Base-by-base conservation (phyloP, 2,329 filamentous ascomycete species). In the Ophiobolus disseminans region DNA sequence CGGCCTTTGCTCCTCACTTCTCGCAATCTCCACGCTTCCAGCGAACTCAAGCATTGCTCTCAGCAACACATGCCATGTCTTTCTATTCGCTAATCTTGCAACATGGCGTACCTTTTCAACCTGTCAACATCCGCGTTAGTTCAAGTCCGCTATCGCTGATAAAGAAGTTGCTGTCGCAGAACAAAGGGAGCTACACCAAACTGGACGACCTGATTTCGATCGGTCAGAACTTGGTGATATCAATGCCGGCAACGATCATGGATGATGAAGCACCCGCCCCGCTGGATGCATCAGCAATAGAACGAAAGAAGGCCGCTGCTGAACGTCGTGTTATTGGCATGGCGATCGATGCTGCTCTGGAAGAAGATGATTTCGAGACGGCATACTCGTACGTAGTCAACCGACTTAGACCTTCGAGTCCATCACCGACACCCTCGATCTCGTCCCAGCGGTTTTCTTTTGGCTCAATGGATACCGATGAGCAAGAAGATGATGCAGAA, bases 321-420 rank as follows among this genome's bases (percentile, higher is more conserved):
- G 84, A 87, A 64, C 84, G 82, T 38, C 83, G 89, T 22, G 85
- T 94, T 40, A 86, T 86, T 5, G 87, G 88, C 49, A 90, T 93
- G 87, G 91, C 89, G 55, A 85, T 93, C 31, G 86, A 91, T 66
- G 86, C 88, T 11, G 88, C 90, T 10, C 78, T 94, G 1, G 79
- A 80, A 8, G 89, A 92, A 65, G 86, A 91, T 55, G 90, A 86
- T 66, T 94, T 94, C 53, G 90, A 95, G 67, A 94, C 90, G 0
- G 90, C 90, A 9, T 94, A 93, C 69, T 92, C 89, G 0, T 93
- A 90, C 65, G 86, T 92, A 1, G 82, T 90, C 37, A 91, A 86
- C 64, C 83, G 87, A 17, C 78, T 94, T 0, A 78, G 80, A 6
- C 68, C 73, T 7, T 73, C 69, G 11, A 42, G 51, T 4, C 54